phyloP scores from a whole-genome alignment of 192 early-diverging fungal genomes.

The Geranomyces michiganensis region DNA sequence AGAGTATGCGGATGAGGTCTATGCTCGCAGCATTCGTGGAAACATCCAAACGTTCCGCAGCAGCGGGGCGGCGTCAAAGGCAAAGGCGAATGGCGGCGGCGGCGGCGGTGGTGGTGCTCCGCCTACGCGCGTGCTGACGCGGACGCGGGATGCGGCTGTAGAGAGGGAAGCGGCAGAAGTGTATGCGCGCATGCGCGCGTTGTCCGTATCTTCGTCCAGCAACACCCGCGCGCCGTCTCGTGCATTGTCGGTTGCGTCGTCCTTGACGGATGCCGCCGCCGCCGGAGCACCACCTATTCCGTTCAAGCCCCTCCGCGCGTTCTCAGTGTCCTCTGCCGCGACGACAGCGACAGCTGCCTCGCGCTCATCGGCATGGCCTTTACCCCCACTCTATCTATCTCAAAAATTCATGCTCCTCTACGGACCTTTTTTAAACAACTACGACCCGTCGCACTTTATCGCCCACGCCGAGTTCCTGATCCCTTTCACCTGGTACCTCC shows the following conservation, averaged over 20 bases:
- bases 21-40: slow-evolving; percentile 14
- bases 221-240: slow-evolving; percentile 8
- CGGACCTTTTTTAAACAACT: slow-evolving; percentile 29
- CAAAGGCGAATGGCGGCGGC: too few relatives aligned
- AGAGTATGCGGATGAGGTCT: slow-evolving; percentile 23
- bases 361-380: slow-evolving; percentile 15
- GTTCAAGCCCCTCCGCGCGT: slow-evolving; percentile 11
- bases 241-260: not conserved
- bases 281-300: not conserved
- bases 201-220: not conserved
- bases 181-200: slow-evolving; percentile 14
- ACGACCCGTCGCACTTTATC: slow-evolving; percentile 20
- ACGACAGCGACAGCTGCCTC: slow-evolving; percentile 8
- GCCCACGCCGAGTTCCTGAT: slow-evolving; percentile 27
- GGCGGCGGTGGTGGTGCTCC: not conserved
- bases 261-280: not conserved
- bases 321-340: slow-evolving; percentile 20
- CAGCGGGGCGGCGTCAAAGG: too few relatives aligned
- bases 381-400: slow-evolving; percentile 19
- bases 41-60: slow-evolving; percentile 19
- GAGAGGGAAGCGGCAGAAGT: slow-evolving; percentile 15
- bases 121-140: not conserved
- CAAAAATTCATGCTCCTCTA: slow-evolving; percentile 33
- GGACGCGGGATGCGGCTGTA: not conserved
- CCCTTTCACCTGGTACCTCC: slow-evolving; percentile 21